These are phyloP conservation scores for Globisporangium spinosum DNA, from an alignment of 352 stramenopile genomes.

Conservation along the genomic window DNA sequence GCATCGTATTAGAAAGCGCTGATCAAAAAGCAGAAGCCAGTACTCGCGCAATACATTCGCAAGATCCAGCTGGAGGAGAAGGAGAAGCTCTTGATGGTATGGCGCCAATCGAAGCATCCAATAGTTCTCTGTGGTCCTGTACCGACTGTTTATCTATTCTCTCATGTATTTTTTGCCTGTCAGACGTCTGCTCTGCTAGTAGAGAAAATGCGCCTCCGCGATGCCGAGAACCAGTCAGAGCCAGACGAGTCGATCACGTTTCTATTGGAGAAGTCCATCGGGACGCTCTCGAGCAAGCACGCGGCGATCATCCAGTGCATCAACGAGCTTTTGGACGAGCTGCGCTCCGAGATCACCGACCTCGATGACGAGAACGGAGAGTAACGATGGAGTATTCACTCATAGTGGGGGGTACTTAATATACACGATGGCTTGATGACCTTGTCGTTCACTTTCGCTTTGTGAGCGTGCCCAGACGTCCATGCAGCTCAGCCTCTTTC, in stretches of 20 bases:
- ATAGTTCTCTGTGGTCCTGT: not conserved
- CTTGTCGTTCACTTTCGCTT: constrained; percentile 10
- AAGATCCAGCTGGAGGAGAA: constrained; percentile 77
- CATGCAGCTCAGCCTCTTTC: constrained; percentile 56
- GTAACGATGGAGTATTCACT: not conserved
- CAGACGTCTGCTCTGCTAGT: constrained; percentile 76
- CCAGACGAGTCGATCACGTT: constrained; percentile 37
- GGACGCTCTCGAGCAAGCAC: constrained; percentile 50
- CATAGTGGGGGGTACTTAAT: too few relatives aligned
- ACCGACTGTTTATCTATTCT: not conserved
- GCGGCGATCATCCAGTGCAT: constrained; percentile 63
- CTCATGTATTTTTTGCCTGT: not conserved
- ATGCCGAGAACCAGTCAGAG: constrained; percentile 35
- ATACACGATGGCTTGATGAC: not conserved
- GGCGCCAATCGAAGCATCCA: too few relatives aligned
- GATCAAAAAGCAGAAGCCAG: constrained; percentile 28
- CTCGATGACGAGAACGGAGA: constrained; percentile 26
- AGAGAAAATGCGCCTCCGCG: constrained; percentile 71
- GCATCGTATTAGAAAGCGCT: constrained; percentile 20
- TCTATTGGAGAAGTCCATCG: constrained; percentile 65
- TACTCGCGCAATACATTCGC: constrained; percentile 58
- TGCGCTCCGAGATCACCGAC: constrained; percentile 54
- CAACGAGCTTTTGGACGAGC: constrained; percentile 77
- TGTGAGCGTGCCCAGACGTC: constrained; percentile 49
- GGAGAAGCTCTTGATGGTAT: constrained; percentile 75